Base-by-base conservation (phyloP, 805 yeast genomes). In the Saturnispora mendoncae region DNA sequence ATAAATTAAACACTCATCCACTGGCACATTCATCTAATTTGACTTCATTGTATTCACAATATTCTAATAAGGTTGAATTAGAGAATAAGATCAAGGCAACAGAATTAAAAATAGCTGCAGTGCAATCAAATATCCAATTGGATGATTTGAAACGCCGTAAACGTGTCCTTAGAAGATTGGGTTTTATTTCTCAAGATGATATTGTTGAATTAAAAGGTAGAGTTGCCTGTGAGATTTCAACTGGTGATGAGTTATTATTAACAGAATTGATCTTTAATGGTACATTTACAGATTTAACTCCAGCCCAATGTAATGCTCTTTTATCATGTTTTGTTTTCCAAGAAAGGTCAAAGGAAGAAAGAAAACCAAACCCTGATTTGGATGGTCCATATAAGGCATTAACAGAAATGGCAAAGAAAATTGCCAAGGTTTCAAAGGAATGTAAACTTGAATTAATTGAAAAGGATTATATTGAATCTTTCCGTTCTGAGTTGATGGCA, bases 241-340 rank as follows among this genome's bases (percentile, higher is more conserved):
- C 94, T 18, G 97, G 96, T 45, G 86, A 79, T 56, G 95, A 86
- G 62, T 64, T 86, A 42, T 57, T 86, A 47, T 64, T 92, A 38
- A 92, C 99, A 0, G 98, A 92, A 58, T 67, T 92, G 51, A 84
- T 92, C 25, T 92, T 92, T 71, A 88, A 88, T 58, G 97, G 97
- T 74, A 83, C 84, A 19, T 92, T 92, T 67, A 86, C 80, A 53
- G 95, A 86, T 38, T 68, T 92, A 46, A 71, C 78, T 4, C 80
- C 95, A 2, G 95, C 84, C 53, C 96, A 87, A 59, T 79, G 94
- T 61, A 97, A 97, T 10, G 85, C 97, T 0, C 64, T 92, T 40
- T 64, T 92, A 39, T 87, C 96, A 28, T 87, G 97, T 64, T 92
- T 90, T 62, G 97, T 94, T 4, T 92, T 92, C 74, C 96, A 92